Percentiles rank a stretch among this genome's conserved stretches.
phyloP scores from a whole-genome alignment of 208 protist genomes.

The Leishmania major region DNA sequence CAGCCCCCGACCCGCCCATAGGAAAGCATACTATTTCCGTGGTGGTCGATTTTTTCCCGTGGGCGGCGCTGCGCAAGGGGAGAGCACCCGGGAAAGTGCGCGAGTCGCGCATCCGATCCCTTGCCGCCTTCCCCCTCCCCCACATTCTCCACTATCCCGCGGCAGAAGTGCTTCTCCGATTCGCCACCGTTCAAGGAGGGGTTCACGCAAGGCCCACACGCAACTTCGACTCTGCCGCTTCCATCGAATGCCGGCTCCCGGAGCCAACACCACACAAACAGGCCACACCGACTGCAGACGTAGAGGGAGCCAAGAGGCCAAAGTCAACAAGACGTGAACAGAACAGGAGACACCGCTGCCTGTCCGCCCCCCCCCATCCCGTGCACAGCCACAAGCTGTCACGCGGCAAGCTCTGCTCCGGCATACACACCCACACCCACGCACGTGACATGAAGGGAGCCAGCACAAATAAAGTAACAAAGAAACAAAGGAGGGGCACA shows the following conservation, averaged over 20 bases:
- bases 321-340: background rate
- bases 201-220: background rate
- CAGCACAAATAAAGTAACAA: background rate
- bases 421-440: background rate
- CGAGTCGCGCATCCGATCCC: background rate
- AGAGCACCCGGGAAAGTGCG: too few relatives aligned
- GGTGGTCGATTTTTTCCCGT: background rate
- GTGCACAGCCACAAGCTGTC: background rate
- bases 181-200: background rate
- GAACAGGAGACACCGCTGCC: background rate
- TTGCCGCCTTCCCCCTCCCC: background rate
- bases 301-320: background rate
- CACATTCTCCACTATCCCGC: too few relatives aligned
- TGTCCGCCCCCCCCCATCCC: background rate
- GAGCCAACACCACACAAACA: background rate
- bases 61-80: background rate
- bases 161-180: background rate
- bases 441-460: too few relatives aligned
- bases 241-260: background rate
- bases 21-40: background rate
- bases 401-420: background rate
- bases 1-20: background rate
- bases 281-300: background rate
- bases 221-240: background rate
- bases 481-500: background rate